Conservation (phyloP, 2,329 filamentous ascomycete species). For the Phaeosphaeriaceae sp. region DNA sequence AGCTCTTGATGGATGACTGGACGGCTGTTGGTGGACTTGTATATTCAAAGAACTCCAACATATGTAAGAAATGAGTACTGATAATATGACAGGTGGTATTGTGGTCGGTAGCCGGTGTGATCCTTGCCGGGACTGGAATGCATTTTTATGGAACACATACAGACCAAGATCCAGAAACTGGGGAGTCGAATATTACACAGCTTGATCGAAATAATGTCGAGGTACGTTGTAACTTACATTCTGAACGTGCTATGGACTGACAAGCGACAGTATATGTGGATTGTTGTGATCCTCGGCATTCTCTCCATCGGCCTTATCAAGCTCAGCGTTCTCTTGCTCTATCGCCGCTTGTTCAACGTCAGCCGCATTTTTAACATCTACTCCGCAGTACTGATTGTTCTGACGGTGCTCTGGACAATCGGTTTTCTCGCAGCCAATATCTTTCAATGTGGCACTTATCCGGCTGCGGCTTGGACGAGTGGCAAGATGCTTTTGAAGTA, state of each 20-base stretch:
- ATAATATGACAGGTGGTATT: constrained; percentile 4
- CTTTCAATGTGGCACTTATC: constrained; percentile 8
- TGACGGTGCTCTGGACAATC: constrained; percentile 4
- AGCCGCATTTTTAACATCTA: constrained; percentile 11
- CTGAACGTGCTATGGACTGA: not conserved
- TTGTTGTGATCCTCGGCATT: constrained; percentile 8
- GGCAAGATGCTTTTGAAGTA: constrained; percentile 3
- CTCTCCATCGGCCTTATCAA: constrained; percentile 9
- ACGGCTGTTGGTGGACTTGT: constrained; percentile 8
- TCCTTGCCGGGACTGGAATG: constrained; percentile 4
- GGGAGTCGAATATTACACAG: constrained; percentile 1
- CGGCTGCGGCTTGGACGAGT: constrained; percentile 8
- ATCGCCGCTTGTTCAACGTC: constrained; percentile 9
- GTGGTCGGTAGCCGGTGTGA: constrained; percentile 6
- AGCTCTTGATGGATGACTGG: constrained; percentile 8
- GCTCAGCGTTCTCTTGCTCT: constrained; percentile 12
- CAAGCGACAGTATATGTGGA: constrained; percentile 6
- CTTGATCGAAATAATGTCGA: constrained; percentile 8
- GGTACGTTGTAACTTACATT: not conserved
- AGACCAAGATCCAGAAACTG: constrained; percentile 5
- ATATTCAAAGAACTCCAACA: not conserved
- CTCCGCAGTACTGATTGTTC: not conserved
- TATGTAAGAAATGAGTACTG: not conserved
- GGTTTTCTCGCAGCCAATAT: constrained; percentile 7
- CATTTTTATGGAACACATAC: constrained; percentile 4